Base-by-base conservation (phyloP, 2,329 filamentous ascomycete species). In the Pyricularia pennisetigena region DNA sequence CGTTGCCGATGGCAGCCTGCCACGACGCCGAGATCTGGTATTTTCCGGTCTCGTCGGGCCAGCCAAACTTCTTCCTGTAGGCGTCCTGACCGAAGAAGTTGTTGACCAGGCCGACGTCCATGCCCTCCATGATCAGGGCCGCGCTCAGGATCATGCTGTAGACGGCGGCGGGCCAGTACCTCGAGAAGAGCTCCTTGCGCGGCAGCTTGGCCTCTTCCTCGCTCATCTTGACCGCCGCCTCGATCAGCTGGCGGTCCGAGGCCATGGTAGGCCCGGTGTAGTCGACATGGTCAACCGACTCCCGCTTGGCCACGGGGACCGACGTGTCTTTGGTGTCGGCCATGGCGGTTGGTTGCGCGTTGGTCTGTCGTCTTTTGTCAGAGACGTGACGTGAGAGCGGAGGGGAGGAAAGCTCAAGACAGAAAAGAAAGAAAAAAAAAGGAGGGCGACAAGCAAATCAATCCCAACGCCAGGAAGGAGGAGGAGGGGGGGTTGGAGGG, bases 21-120 rank as follows among this genome's bases (percentile, higher is more conserved):
- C 85, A 86, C 0, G 79, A 71, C 0, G 81, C 79, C 0, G 80
- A 76, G 29, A 86, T 75, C 70, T 84, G 75, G 66, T 77, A 78
- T 8, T 71, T 71, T 23, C 74, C 74, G 28, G 72, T 64, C 8
- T 73, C 74, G 64, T 74, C 72, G 65, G 73, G 76, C 49, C 73
- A 71, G 1, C 76, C 76, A 61, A 75, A 78, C 28, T 72, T 68
- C 6, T 62, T 69, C 41, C 73, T 68, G 59, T 74, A 75, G 4
- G 74, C 71, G 1, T 75, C 79, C 66, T 77, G 78, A 6, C 67
- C 72, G 59, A 69, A 72, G 41, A 74, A 69, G 24, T 65, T 68
- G 63, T 69, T 67, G 3, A 71, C 74, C 9, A 74, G 69, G 20
- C 66, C 69, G 14, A 71, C 73, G 4, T 72, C 68, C 64, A 73